These are phyloP conservation scores for Talaromyces islandicus DNA, from an alignment of 2,329 filamentous ascomycete genomes.

Conservation along the genomic window DNA sequence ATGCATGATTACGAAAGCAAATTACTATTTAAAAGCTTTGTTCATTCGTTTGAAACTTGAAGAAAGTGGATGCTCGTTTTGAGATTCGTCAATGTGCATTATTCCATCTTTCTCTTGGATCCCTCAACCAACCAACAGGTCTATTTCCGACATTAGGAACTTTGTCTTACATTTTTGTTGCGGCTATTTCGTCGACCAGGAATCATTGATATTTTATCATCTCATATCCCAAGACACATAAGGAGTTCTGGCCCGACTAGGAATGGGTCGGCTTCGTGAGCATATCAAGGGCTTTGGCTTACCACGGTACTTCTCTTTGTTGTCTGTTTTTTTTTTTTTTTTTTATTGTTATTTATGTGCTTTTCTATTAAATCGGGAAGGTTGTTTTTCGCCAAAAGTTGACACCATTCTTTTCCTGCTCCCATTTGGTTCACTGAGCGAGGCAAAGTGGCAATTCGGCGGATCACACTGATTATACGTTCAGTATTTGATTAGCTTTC, in stretches of 20 bases:
- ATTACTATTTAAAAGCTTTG: slow-evolving; percentile 16
- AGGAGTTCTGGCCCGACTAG: slow-evolving; percentile 9
- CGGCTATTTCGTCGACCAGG: slow-evolving; percentile 20
- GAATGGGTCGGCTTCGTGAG: slow-evolving; percentile 13
- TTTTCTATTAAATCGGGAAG: slow-evolving; percentile 4
- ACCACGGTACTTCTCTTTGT: slow-evolving; percentile 12
- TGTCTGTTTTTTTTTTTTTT: slow-evolving; percentile 9
- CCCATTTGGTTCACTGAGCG: not conserved
- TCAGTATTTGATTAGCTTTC: slow-evolving; percentile 1
- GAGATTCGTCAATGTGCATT: slow-evolving; percentile 16
- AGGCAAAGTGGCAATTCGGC: not conserved
- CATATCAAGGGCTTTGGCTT: slow-evolving; percentile 23
- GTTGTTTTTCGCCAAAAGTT: not conserved
- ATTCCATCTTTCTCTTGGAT: slow-evolving; percentile 20
- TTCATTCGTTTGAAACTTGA: slow-evolving; percentile 19
- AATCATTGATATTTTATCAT: slow-evolving; percentile 20
- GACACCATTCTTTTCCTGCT: not conserved
- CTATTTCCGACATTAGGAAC: slow-evolving; percentile 7
- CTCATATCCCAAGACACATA: slow-evolving; percentile 22
- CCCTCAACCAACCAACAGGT: slow-evolving; percentile 13
- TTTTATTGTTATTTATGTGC: not conserved
- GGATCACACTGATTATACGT: not conserved
- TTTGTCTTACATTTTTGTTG: slow-evolving; percentile 17
- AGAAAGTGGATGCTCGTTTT: slow-evolving; percentile 16
- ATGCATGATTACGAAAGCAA: slow-evolving; percentile 3